Conservation (phyloP, 2,329 filamentous ascomycete genomes). For the Apiospora rasikravindrae region DNA sequence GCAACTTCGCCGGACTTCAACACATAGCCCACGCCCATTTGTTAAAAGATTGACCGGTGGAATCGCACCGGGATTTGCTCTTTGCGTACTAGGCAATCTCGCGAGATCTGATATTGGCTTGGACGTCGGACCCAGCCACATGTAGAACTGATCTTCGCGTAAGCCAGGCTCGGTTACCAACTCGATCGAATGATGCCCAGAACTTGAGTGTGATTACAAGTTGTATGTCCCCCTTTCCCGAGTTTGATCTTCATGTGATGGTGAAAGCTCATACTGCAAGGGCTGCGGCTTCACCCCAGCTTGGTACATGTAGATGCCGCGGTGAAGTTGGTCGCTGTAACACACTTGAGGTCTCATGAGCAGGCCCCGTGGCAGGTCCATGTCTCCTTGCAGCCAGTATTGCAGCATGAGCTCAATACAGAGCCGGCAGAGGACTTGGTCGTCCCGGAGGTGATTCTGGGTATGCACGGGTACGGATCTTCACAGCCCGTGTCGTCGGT, state of each 20-base stretch:
- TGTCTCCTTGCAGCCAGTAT: neutral
- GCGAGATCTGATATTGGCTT: no score
- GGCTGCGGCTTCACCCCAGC: neutral
- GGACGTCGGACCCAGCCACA: no score
- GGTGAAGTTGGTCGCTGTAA: neutral
- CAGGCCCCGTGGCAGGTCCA: neutral
- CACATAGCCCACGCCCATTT: no score
- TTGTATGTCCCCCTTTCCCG: no score
- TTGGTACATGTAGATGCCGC: neutral
- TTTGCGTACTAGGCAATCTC: no score
- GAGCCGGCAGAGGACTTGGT: neutral
- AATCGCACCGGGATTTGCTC: neutral
- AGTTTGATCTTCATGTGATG: no score
- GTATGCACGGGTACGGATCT: neutral
- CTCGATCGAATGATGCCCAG: no score
- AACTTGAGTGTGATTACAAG: no score
- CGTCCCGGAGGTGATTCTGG: neutral
- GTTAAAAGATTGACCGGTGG: neutral
- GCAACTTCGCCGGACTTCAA: neutral
- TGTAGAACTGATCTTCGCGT: no score
- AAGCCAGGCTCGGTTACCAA: no score
- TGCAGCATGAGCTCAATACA: neutral
- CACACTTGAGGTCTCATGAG: neutral
- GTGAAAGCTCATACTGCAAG: no score
- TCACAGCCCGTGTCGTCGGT: neutral